Percentiles rank a stretch among this genome's conserved stretches.
Conservation (phyloP, 78 protist genomes). For the Dictyostelium discoideum region DNA sequence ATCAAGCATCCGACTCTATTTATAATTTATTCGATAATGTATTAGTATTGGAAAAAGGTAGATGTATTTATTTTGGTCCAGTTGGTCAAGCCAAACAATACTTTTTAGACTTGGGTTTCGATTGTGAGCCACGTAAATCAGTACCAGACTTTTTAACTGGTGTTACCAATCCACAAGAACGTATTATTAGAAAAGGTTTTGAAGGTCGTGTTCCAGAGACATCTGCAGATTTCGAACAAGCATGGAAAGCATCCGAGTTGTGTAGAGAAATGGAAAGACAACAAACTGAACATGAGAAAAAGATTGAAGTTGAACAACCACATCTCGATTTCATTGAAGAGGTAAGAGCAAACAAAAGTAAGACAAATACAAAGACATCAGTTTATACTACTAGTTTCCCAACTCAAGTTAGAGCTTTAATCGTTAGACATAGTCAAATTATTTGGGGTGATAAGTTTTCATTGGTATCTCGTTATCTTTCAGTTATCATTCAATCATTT, state of each 20-base stretch:
- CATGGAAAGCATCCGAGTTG: slow-evolving; percentile 39
- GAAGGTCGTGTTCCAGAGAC: slow-evolving; percentile 55
- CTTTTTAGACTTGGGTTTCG: slow-evolving; percentile 67
- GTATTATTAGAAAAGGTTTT: slow-evolving; percentile 58
- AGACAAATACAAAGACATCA: slow-evolving; percentile 12
- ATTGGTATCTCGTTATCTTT: slow-evolving; percentile 44
- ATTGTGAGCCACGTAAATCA: slow-evolving; percentile 79
- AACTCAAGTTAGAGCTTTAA: slow-evolving; percentile 56
- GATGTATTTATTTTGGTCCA: slow-evolving; percentile 76
- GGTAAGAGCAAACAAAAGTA: slow-evolving; percentile 27
- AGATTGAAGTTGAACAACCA: slow-evolving; percentile 50
- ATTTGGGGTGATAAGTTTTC: slow-evolving; percentile 62
- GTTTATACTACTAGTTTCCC: slow-evolving; percentile 27
- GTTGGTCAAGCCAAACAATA: slow-evolving; percentile 65
- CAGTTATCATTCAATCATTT: slow-evolving; percentile 24
- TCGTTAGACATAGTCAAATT: slow-evolving; percentile 37
- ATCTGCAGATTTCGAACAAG: slow-evolving; percentile 42
- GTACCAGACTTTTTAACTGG: slow-evolving; percentile 78
- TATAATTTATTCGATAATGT: slow-evolving; percentile 72
- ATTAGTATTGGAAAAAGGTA: slow-evolving; percentile 74
- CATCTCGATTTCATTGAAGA: slow-evolving; percentile 37
- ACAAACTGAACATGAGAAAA: slow-evolving; percentile 19
- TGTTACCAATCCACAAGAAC: slow-evolving; percentile 80
- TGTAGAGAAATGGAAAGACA: not conserved
- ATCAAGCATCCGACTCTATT: slow-evolving; percentile 78